These are phyloP conservation scores for Umbelopsis ramanniana DNA, from an alignment of 192 early-diverging fungal genomes.

Conservation along the genomic window DNA sequence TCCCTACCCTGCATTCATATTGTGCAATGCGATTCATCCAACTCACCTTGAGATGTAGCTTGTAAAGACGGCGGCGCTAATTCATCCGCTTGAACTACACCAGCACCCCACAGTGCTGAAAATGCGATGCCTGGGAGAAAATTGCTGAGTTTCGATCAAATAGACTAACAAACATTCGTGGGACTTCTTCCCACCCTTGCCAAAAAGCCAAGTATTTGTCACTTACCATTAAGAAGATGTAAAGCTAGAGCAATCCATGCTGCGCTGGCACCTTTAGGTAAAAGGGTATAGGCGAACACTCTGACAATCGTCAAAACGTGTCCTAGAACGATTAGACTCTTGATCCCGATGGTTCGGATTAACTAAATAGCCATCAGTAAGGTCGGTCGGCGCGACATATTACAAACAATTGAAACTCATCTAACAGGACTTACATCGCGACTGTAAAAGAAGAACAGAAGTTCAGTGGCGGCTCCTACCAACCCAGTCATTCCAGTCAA, in stretches of 20 bases:
- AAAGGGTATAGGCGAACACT: slow-evolving; percentile 42
- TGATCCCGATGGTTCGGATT: slow-evolving; percentile 48
- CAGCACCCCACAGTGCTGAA: slow-evolving; percentile 49
- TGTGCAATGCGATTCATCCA: not conserved
- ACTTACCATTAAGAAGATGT: slow-evolving; percentile 45
- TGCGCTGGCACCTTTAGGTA: slow-evolving; percentile 35
- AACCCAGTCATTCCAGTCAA: slow-evolving; percentile 48
- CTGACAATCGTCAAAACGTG: slow-evolving; percentile 50
- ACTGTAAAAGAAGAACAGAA: slow-evolving; percentile 52
- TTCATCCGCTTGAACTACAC: slow-evolving; percentile 49
- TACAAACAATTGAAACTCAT: not conserved
- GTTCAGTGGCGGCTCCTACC: slow-evolving; percentile 43
- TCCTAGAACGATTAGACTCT: slow-evolving; percentile 45
- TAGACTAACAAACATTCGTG: not conserved
- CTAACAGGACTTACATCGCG: slow-evolving; percentile 39
- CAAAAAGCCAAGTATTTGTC: not conserved
- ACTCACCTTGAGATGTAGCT: slow-evolving; percentile 49
- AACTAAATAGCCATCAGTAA: slow-evolving; percentile 30
- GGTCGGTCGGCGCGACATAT: not conserved
- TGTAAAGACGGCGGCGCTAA: slow-evolving; percentile 45
- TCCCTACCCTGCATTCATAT: not conserved
- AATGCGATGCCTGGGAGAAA: slow-evolving; percentile 45
- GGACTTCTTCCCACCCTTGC: not conserved
- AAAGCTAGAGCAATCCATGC: slow-evolving; percentile 44
- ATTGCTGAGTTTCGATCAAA: slow-evolving; percentile 10